Conservation (phyloP, 2,329 filamentous ascomycete genomes). For the Boeremia exigua region DNA sequence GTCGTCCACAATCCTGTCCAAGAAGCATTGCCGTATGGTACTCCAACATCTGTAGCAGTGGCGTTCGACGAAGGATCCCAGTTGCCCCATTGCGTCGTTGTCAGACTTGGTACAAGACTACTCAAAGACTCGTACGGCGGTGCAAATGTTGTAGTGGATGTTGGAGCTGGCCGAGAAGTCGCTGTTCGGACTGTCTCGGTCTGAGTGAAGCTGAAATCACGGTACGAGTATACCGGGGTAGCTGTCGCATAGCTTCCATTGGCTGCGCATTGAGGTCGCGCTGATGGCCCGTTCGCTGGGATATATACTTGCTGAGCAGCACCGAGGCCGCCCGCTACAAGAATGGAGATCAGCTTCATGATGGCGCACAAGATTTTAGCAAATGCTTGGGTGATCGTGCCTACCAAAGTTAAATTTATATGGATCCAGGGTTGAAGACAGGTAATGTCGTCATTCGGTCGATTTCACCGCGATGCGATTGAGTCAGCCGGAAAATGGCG, state of each 20-base stretch:
- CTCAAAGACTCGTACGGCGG: conserved; percentile 45
- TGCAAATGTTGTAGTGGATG: conserved; percentile 45
- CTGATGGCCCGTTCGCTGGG: conserved; percentile 34
- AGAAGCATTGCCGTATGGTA: conserved; percentile 50
- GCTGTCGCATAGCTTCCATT: conserved; percentile 35
- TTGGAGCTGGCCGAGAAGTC: conserved; percentile 43
- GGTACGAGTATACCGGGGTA: conserved; percentile 39
- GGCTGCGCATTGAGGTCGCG: conserved; percentile 35
- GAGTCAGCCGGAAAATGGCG: not conserved
- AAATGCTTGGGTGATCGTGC: not conserved
- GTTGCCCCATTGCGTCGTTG: conserved; percentile 52
- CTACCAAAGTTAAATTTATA: not conserved
- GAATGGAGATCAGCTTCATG: conserved; percentile 24
- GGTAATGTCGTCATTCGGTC: conserved; percentile 6
- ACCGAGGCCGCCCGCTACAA: conserved; percentile 16
- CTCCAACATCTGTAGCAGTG: conserved; percentile 41
- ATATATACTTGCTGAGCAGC: conserved; percentile 48
- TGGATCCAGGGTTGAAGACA: not conserved
- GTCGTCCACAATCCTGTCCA: conserved; percentile 49
- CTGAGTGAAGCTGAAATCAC: conserved; percentile 47
- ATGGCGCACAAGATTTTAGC: not conserved
- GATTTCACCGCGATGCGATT: not conserved
- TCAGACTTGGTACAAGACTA: conserved; percentile 43
- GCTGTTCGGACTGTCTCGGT: conserved; percentile 50
- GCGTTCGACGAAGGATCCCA: conserved; percentile 48